These are phyloP conservation scores for Polygonum aviculare DNA, from an alignment of 148 eudicot genomes.

Conservation along the genomic window DNA sequence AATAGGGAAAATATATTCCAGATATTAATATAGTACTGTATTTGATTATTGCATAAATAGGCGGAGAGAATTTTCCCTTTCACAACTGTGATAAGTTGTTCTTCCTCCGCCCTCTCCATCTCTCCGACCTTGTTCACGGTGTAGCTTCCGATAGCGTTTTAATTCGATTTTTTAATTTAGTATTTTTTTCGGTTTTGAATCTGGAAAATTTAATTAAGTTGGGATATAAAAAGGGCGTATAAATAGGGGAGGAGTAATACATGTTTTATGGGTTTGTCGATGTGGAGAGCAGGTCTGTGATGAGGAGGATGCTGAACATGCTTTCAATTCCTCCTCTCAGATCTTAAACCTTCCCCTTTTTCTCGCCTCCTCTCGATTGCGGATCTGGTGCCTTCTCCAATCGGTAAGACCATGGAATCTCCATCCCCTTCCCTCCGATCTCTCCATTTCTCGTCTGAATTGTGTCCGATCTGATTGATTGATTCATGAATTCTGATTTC, in stretches of 20 bases:
- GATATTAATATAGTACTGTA: background rate
- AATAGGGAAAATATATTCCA: background rate
- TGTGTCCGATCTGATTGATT: background rate
- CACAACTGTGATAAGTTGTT: slow-evolving; percentile 4
- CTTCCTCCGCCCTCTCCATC: background rate
- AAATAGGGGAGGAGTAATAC: background rate
- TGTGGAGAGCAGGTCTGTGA: slow-evolving; percentile 14
- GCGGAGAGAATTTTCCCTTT: background rate
- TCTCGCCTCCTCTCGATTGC: slow-evolving; percentile 1
- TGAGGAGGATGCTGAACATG: slow-evolving; percentile 16
- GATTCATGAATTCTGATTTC: background rate
- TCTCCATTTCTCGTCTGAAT: background rate
- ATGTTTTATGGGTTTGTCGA: background rate
- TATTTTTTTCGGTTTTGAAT: background rate
- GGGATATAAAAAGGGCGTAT: background rate
- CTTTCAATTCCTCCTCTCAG: slow-evolving; percentile 14
- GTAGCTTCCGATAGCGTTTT: background rate
- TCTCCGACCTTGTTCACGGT: background rate
- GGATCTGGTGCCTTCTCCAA: slow-evolving; percentile 8
- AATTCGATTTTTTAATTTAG: background rate
- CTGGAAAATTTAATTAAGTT: slow-evolving; percentile 7
- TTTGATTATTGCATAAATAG: background rate
- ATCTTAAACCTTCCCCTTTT: slow-evolving; percentile 7
- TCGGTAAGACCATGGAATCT: background rate
- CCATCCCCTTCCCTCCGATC: slow-evolving; percentile 3